phyloP scores from a whole-genome alignment of 768 basidiomycete species.

The Mycena galopus region DNA sequence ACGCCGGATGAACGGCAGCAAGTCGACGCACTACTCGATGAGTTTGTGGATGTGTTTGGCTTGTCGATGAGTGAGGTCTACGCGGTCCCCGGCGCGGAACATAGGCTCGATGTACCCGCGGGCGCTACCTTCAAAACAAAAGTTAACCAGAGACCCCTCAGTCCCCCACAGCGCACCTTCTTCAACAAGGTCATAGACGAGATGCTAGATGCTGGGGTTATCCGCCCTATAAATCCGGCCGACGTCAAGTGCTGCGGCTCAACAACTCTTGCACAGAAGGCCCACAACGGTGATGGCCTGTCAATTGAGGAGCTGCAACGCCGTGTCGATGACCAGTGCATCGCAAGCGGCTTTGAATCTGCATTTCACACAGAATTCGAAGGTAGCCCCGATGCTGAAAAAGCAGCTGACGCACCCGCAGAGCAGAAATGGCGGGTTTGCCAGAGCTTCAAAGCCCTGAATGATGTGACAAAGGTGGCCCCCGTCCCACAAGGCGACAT shows the following conservation, averaged over 20 bases:
- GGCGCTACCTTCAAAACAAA: slow-evolving; percentile 24
- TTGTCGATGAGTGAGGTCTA: slow-evolving; percentile 20
- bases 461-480: slow-evolving; percentile 44
- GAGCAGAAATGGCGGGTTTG: neutral
- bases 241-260: slow-evolving; percentile 33
- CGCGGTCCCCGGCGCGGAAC: slow-evolving; percentile 10
- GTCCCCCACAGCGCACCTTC: slow-evolving; percentile 38
- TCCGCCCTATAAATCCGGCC: slow-evolving; percentile 10
- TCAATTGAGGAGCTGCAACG: slow-evolving; percentile 25
- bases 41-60: slow-evolving; percentile 20
- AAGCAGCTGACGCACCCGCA: slow-evolving; percentile 52
- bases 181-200: slow-evolving; percentile 40
- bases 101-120: neutral
- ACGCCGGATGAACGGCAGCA: neutral
- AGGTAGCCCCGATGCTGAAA: neutral
- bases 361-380: neutral
- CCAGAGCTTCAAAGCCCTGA: slow-evolving; percentile 52
- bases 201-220: slow-evolving; percentile 37
- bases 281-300: slow-evolving; percentile 19
- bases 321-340: slow-evolving; percentile 32
- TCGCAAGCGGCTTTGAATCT: neutral
- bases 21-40: slow-evolving; percentile 21
- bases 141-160: slow-evolving; percentile 39
- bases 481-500: slow-evolving; percentile 55
- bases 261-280: slow-evolving; percentile 36